phyloP scores from a whole-genome alignment of 192 early-diverging fungal genomes.

The Phlyctochytrium arcticum region DNA sequence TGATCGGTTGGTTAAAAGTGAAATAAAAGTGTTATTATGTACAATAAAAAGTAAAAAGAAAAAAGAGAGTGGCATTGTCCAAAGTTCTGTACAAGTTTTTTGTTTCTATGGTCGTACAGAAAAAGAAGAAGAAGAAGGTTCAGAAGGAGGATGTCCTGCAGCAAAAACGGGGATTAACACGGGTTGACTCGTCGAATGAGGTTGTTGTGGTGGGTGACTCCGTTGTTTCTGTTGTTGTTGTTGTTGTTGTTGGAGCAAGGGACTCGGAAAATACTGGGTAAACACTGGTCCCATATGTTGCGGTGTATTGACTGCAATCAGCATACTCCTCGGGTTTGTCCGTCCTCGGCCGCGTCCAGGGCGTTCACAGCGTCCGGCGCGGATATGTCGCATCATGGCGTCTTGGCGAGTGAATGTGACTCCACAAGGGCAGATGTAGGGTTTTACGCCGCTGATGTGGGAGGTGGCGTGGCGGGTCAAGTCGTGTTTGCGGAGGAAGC shows the following conservation, averaged over 20 bases:
- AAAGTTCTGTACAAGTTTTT: no score
- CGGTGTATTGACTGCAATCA: neutral
- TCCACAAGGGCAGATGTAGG: conserved; percentile 27
- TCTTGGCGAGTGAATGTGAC: conserved; percentile 30
- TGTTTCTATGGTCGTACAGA: no score
- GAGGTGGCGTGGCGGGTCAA: conserved; percentile 27
- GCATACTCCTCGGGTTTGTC: neutral
- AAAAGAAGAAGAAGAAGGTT: no score
- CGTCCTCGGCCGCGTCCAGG: neutral
- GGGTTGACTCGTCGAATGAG: no score
- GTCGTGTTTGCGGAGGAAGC: conserved; percentile 29
- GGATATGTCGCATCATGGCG: conserved; percentile 30
- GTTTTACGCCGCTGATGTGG: conserved; percentile 16
- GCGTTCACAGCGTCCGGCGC: neutral
- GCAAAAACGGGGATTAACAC: no score
- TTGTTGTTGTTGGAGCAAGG: neutral
- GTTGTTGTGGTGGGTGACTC: no score
- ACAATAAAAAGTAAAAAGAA: no score
- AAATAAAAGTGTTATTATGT: no score
- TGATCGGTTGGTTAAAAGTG: no score
- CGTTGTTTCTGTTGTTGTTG: no score
- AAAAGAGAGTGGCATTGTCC: no score
- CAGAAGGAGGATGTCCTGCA: no score
- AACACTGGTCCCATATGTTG: neutral
- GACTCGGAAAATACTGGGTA: conserved; percentile 6